phyloP scores from a whole-genome alignment of 345 rosid species.

The Toxicodendron radicans region DNA sequence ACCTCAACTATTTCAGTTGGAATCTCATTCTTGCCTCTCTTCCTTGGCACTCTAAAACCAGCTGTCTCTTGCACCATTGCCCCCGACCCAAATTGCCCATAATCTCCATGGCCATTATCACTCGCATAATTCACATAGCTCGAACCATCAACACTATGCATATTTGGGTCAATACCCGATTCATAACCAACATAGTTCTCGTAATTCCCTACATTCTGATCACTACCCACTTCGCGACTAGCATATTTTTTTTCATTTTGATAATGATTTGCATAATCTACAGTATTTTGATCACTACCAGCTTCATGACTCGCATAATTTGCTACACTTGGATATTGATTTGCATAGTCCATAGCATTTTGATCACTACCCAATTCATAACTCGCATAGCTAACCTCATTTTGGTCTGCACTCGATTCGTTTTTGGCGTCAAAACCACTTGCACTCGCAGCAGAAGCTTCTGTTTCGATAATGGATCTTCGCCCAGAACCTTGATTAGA shows the following conservation, averaged over 20 bases:
- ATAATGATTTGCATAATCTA: background rate
- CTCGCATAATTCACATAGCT: constrained; percentile 13
- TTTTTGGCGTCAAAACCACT: constrained; percentile 15
- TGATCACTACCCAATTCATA: constrained; percentile 28
- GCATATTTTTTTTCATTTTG: constrained; percentile 15
- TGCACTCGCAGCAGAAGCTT: constrained; percentile 30
- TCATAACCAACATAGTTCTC: constrained; percentile 38
- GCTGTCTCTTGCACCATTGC: constrained; percentile 31
- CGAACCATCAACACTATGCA: background rate
- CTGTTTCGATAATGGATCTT: constrained; percentile 61
- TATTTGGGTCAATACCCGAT: background rate
- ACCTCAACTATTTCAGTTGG: constrained; percentile 82
- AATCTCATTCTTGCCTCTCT: constrained; percentile 73
- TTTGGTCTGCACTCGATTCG: constrained; percentile 31
- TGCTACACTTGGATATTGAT: constrained; percentile 22
- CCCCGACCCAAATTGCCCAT: constrained; percentile 40
- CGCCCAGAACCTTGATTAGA: constrained; percentile 59
- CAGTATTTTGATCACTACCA: constrained; percentile 19
- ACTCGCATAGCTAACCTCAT: constrained; percentile 15
- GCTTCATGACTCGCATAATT: constrained; percentile 18
- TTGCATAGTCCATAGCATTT: constrained; percentile 15
- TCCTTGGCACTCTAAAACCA: constrained; percentile 42
- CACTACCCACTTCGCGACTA: constrained; percentile 28
- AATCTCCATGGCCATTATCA: constrained; percentile 27
- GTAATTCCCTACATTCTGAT: constrained; percentile 34